These are phyloP conservation scores for Phaseolus coccineus DNA, from an alignment of 331 rosid genomes.

Conservation along the genomic window DNA sequence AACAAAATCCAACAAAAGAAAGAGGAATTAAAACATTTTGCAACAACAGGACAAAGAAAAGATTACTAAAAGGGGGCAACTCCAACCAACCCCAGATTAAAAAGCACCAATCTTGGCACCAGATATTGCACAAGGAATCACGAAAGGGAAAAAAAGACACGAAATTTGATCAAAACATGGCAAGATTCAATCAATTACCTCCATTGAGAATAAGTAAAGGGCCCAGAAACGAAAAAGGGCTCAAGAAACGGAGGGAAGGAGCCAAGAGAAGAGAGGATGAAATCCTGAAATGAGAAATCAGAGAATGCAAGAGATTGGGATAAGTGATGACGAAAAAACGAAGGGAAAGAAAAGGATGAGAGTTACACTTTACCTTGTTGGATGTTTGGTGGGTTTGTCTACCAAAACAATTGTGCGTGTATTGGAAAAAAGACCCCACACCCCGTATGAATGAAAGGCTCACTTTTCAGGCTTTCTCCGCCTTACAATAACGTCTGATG, in stretches of 20 bases:
- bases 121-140: background rate
- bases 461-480: conserved; percentile 13
- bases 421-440: conserved; percentile 45
- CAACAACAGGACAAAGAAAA: background rate
- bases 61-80: conserved; percentile 5
- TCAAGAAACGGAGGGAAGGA: conserved; percentile 47
- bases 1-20: background rate
- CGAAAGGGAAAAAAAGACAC: background rate
- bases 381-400: conserved; percentile 50
- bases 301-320: conserved; percentile 36
- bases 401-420: conserved; percentile 22
- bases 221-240: conserved; percentile 41
- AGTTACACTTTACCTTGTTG: conserved; percentile 53
- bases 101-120: background rate
- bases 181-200: conserved; percentile 59
- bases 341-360: conserved; percentile 31
- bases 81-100: conserved; percentile 17
- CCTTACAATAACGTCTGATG: conserved; percentile 10
- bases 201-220: conserved; percentile 52
- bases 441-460: conserved; percentile 31
- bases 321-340: background rate
- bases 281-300: conserved; percentile 37
- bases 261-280: conserved; percentile 50
- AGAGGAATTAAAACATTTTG: background rate
- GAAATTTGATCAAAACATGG: conserved; percentile 12